Evolutionary conservation across 352 stramenopile species (phyloP).

Genomic region (Blastocystis sp.): DNA sequence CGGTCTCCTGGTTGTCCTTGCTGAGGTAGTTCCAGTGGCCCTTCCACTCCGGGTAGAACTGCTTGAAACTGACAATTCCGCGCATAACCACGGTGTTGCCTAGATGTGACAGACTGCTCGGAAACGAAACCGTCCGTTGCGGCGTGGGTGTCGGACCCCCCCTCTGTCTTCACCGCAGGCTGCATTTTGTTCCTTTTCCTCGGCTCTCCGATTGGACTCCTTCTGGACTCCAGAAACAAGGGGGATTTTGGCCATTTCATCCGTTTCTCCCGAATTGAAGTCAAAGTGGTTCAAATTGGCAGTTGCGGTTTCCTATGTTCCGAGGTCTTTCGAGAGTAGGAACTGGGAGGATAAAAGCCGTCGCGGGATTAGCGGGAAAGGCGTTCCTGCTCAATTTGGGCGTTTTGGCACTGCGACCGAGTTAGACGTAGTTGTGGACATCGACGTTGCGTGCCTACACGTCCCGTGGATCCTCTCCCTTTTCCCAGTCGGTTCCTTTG

Average conservation of each 20-base stretch:
- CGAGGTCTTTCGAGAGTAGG: too few relatives aligned
- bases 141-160: background rate
- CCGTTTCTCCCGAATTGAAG: too few relatives aligned
- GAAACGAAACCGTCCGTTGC: conserved; percentile 10
- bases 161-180: background rate
- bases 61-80: conserved; percentile 43
- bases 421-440: background rate
- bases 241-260: background rate
- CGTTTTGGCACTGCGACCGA: too few relatives aligned
- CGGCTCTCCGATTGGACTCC: background rate
- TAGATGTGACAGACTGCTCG: conserved; percentile 1
- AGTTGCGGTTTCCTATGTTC: too few relatives aligned
- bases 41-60: conserved; percentile 56
- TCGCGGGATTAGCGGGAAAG: too few relatives aligned
- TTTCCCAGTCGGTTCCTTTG: conserved; percentile 15
- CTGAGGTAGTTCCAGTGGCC: conserved; percentile 43
- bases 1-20: conserved; percentile 52
- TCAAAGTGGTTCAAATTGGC: too few relatives aligned
- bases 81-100: conserved; percentile 57
- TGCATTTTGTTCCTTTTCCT: conserved; percentile 11
- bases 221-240: background rate
- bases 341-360: too few relatives aligned
- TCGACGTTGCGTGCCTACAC: conserved; percentile 4
- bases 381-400: too few relatives aligned
- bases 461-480: conserved; percentile 14